phyloP scores from a whole-genome alignment of 1,284 basidiomycete genomes.

The Uromyces viciae-fabae region DNA sequence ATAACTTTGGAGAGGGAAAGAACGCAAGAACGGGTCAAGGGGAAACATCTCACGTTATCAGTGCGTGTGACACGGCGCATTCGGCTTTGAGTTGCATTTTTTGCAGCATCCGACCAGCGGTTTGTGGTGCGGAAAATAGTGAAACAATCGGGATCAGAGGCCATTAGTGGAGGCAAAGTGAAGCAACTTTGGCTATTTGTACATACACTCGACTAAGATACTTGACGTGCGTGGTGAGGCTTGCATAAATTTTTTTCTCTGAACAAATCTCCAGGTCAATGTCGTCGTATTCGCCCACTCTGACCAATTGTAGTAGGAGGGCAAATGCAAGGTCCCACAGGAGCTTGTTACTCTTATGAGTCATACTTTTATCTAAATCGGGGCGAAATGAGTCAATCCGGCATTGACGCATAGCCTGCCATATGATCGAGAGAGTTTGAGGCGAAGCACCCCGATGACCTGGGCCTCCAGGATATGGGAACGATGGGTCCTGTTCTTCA shows the following conservation, averaged over 20 bases:
- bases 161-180: too few species aligned
- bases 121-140: not conserved
- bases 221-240: not conserved
- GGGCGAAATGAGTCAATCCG: not conserved
- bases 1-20: not conserved
- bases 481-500: not conserved
- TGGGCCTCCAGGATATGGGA: constrained; percentile 21
- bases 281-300: not conserved
- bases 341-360: not conserved
- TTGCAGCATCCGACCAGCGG: not conserved
- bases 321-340: constrained; percentile 19
- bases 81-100: too few species aligned
- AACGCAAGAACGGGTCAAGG: not conserved
- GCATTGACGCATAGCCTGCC: not conserved
- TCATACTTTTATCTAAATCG: not conserved
- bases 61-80: not conserved
- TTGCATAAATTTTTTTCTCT: not conserved
- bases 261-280: constrained; percentile 6
- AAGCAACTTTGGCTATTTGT: too few species aligned
- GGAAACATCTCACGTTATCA: not conserved
- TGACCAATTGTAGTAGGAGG: constrained; percentile 1
- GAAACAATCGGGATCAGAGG: too few species aligned
- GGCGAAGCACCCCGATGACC: not conserved
- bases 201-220: not conserved
- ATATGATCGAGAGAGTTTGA: constrained; percentile 11